A percentile compares a stretch with the other conserved stretches of the same genome.
These are phyloP conservation scores for Clarireedia monteithiana DNA, from an alignment of 2,329 filamentous ascomycete genomes.

Conservation along the genomic window DNA sequence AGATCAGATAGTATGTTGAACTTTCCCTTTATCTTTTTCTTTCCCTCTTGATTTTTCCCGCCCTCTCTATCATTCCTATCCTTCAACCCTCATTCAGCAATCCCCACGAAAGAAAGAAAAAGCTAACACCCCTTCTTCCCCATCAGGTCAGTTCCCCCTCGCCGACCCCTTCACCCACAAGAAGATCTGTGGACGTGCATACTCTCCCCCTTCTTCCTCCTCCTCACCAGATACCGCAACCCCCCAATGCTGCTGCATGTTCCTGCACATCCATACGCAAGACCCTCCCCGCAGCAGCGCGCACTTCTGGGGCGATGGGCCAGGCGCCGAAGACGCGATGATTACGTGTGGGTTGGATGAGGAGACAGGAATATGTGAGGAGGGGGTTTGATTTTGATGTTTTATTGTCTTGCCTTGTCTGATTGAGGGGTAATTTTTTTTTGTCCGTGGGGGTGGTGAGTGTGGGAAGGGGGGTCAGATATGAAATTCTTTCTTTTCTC, in stretches of 20 bases:
- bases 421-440: too few relatives aligned
- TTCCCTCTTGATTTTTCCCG: background rate
- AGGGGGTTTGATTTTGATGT: too few relatives aligned
- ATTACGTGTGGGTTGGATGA: conserved; percentile 1
- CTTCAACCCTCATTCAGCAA: background rate
- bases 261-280: background rate
- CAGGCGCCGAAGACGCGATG: background rate
- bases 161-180: background rate
- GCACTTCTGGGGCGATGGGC: background rate
- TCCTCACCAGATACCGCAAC: too few relatives aligned
- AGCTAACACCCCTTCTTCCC: background rate
- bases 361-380: conserved; percentile 1
- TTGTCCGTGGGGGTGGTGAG: too few relatives aligned
- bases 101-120: background rate
- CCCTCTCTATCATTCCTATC: background rate
- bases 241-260: background rate
- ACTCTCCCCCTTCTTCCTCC: too few relatives aligned
- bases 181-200: background rate
- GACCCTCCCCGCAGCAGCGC: background rate
- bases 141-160: background rate
- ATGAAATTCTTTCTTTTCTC: too few relatives aligned
- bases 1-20: background rate
- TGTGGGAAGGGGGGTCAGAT: too few relatives aligned
- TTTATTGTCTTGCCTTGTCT: too few relatives aligned
- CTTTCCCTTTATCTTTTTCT: background rate